These are phyloP conservation scores for Boletus rufocinnamomeus DNA, from an alignment of 768 basidiomycete species.

Conservation along the genomic window DNA sequence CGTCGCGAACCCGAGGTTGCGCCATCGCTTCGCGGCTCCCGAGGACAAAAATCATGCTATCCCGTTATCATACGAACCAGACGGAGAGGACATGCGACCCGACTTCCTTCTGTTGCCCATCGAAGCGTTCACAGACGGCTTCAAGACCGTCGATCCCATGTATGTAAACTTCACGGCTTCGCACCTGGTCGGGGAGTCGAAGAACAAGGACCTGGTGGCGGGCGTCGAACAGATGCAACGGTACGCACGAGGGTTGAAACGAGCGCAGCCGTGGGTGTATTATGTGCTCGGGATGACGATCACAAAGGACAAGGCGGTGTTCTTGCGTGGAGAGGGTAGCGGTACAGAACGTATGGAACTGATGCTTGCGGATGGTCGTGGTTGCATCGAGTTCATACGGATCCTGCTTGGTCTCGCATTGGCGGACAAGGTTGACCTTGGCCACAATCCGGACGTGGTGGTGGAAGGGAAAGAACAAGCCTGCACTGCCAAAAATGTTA, in stretches of 20 bases:
- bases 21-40: not conserved
- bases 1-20: not conserved
- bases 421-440: conserved; percentile 5
- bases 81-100: conserved; percentile 9
- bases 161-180: too few relatives aligned
- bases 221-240: conserved; percentile 7
- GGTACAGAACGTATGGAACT: conserved; percentile 11
- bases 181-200: conserved; percentile 3
- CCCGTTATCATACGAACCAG: conserved; percentile 8
- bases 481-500: not conserved
- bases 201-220: not conserved
- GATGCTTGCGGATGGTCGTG: conserved; percentile 3
- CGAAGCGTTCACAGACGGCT: not conserved
- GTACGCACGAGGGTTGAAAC: too few relatives aligned
- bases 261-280: conserved; percentile 12
- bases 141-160: too few relatives aligned
- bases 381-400: conserved; percentile 12
- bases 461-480: not conserved
- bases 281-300: conserved; percentile 1
- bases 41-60: not conserved
- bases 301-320: conserved; percentile 1
- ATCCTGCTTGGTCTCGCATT: conserved; percentile 15
- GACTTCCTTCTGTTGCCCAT: conserved; percentile 15
- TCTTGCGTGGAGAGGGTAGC: not conserved
- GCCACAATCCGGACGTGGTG: not conserved